Evolutionary conservation across 768 basidiomycete genomes (phyloP).

Genomic region (Mycena floridula): DNA sequence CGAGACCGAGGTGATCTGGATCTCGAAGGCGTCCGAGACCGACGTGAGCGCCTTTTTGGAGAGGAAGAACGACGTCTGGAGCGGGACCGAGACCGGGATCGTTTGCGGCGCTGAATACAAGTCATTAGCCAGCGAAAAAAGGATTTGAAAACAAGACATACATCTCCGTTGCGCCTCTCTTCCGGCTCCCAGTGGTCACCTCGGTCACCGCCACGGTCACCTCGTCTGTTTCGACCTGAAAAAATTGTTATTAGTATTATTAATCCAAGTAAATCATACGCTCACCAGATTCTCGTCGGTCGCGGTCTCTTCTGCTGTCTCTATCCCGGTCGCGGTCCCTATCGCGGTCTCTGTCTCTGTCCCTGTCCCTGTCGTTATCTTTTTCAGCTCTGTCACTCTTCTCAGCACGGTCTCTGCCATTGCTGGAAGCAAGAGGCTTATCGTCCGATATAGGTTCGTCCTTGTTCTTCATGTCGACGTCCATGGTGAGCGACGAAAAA

Average conservation of each 20-base stretch:
- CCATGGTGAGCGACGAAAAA: no score
- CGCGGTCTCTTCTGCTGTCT: constrained; percentile 38
- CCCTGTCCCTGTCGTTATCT: constrained; percentile 37
- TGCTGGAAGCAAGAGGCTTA: constrained; percentile 32
- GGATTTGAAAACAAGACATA: constrained; percentile 34
- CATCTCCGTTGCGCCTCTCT: constrained; percentile 68
- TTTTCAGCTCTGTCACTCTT: constrained; percentile 33
- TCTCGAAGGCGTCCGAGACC: constrained; percentile 54
- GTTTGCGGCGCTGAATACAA: constrained; percentile 51
- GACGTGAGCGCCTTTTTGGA: constrained; percentile 54
- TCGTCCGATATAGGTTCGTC: constrained; percentile 71
- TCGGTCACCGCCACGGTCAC: constrained; percentile 32
- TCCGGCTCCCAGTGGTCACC: constrained; percentile 85
- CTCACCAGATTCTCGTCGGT: constrained; percentile 38
- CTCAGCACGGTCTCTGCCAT: constrained; percentile 25
- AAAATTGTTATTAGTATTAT: constrained; percentile 4
- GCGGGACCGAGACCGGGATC: constrained; percentile 63
- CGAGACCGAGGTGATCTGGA: constrained; percentile 58
- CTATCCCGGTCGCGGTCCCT: constrained; percentile 38
- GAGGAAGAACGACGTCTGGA: constrained; percentile 66
- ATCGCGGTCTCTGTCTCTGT: constrained; percentile 38
- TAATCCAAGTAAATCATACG: constrained; percentile 1
- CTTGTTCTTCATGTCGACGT: constrained; percentile 78
- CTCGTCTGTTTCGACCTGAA: constrained; percentile 34
- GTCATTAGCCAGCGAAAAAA: no score